Base-by-base conservation (phyloP, 2,329 filamentous ascomycete species). In the Cryphonectria carpinicola region DNA sequence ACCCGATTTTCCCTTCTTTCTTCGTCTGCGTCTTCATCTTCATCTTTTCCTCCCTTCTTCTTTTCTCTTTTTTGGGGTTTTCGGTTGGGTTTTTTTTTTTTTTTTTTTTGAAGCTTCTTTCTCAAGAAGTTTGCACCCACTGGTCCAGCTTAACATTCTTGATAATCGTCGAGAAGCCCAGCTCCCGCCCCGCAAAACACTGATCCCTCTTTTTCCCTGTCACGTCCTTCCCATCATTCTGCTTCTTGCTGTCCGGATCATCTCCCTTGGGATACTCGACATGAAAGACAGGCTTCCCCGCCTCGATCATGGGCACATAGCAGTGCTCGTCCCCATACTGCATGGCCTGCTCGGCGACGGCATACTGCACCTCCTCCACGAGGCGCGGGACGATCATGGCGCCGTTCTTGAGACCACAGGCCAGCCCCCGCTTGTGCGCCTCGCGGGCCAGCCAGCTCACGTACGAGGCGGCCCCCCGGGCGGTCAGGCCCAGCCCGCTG, bases 291-390 rank as follows among this genome's bases (percentile, higher is more conserved):
- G 88, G 87, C 75, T 89, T 89, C 14, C 81, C 81, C 2, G 82
- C 82, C 14, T 82, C 74, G 52, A 86, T 82, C 74, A 89, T 89
- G 0, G 82, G 77, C 6, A 78, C 76, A 74, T 85, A 89, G 3
- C 77, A 81, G 25, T 79, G 77, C 75, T 87, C 89, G 74, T 90
- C 87, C 1, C 79, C 61, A 72, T 86, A 86, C 74, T 87, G 74
- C 35, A 83, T 81, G 74, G 88, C 89, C 76, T 89, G 84, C 79
- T 90, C 88, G 75, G 88, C 88, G 67, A 90, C 86, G 19, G 80
- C 82, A 80, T 85, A 90, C 71, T 89, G 82, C 75, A 88, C 83
- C 10, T 83, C 77, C 7, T 78, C 76, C 4, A 73, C n/a, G 0
- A 75, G 67, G 11, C 70, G 58, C 2, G 64, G 37, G 32, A 89